Evolutionary conservation across 176 grass and related monocot genomes (phyloP).

Genomic region (Chloris gayana): DNA sequence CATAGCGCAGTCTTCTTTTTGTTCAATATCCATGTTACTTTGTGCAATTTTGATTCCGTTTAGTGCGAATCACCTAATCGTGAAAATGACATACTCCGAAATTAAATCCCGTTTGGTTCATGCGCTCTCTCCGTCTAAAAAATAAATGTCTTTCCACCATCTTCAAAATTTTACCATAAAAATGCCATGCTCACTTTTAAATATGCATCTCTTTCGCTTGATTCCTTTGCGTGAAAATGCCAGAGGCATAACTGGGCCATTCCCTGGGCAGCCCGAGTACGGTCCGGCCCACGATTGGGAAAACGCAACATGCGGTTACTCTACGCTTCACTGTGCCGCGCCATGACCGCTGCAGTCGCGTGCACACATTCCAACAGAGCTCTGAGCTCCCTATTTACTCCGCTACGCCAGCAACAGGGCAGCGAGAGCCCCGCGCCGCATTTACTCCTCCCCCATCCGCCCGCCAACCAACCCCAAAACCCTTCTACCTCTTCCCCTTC

Average conservation of each 20-base stretch:
- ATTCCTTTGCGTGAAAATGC: no score
- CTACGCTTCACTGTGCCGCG: neutral
- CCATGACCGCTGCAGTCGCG: neutral
- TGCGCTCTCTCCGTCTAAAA: no score
- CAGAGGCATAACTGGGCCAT: neutral
- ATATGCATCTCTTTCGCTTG: no score
- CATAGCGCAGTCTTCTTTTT: no score
- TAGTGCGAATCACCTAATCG: no score
- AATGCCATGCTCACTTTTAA: no score
- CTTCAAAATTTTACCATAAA: no score
- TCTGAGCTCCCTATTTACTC: constrained; percentile 43
- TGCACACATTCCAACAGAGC: constrained; percentile 5
- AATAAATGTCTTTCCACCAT: no score
- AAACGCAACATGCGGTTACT: neutral
- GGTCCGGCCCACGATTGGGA: neutral
- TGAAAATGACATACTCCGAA: no score
- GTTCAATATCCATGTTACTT: no score
- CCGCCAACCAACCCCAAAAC: constrained; percentile 27
- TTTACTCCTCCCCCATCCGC: constrained; percentile 26
- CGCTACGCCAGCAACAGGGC: constrained; percentile 32
- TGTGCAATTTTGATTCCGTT: no score
- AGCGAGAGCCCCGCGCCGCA: constrained; percentile 25
- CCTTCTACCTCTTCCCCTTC: neutral
- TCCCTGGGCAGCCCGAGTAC: neutral
- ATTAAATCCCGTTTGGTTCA: no score